These are phyloP conservation scores for Aphanocladium album DNA, from an alignment of 2,329 filamentous ascomycete genomes.

Conservation along the genomic window DNA sequence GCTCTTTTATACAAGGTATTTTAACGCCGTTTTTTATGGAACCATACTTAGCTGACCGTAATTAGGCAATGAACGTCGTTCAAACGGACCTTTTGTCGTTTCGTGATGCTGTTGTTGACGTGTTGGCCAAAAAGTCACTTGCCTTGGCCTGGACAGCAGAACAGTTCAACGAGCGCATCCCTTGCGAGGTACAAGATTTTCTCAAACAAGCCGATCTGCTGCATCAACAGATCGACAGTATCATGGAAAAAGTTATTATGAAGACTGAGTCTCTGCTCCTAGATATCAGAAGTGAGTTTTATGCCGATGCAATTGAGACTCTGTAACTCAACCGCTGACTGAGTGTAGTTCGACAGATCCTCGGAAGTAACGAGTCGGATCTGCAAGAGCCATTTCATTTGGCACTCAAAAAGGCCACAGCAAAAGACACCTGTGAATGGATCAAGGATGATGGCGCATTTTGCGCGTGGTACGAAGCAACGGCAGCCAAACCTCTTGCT, in stretches of 20 bases:
- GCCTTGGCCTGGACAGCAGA: conserved; percentile 5
- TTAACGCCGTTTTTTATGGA: neutral
- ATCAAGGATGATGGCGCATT: neutral
- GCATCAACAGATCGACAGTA: conserved; percentile 1
- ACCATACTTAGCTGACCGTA: neutral
- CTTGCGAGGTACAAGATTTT: conserved; percentile 2
- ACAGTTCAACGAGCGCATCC: conserved; percentile 6
- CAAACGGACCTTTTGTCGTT: neutral
- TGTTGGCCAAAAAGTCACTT: neutral
- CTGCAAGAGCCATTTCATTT: neutral
- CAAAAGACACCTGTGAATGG: neutral
- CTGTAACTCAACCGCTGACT: neutral
- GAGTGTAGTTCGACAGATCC: neutral
- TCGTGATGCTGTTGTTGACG: neutral
- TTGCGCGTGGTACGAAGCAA: neutral
- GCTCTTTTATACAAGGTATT: conserved; percentile 3
- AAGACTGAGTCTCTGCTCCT: neutral
- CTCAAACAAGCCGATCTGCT: neutral
- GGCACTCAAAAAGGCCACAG: neutral
- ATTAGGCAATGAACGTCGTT: neutral
- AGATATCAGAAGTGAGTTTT: neutral
- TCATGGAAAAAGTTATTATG: neutral
- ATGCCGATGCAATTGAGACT: neutral
- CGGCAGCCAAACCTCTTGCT: neutral
- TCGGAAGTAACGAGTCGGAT: neutral